Percentiles rank a stretch among this genome's conserved stretches.
Conservation (phyloP, 2,329 filamentous ascomycete genomes). For the Aspergillus neoniger region DNA sequence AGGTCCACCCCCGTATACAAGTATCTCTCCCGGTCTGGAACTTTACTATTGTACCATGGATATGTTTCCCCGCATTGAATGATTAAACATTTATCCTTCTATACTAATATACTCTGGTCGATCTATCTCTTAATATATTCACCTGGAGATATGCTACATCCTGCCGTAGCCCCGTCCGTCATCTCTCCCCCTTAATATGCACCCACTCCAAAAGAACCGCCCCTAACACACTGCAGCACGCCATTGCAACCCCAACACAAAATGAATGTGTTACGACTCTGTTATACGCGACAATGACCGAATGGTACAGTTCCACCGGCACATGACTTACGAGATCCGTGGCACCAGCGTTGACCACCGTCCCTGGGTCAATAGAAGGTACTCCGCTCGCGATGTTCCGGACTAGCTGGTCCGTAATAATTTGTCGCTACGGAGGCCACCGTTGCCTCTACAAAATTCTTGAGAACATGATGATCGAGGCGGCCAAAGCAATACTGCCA, state of each 20-base stretch:
- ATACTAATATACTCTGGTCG: no score
- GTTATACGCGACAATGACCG: background rate
- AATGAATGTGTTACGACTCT: background rate
- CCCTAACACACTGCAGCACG: background rate
- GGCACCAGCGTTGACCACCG: no score
- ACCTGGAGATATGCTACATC: no score
- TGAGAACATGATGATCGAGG: constrained; percentile 14
- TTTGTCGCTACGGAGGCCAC: constrained; percentile 19
- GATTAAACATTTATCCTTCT: no score
- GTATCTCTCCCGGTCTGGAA: no score
- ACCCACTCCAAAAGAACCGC: background rate
- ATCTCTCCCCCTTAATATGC: background rate
- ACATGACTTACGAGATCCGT: no score
- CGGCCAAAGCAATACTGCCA: constrained; percentile 11
- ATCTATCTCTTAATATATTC: no score
- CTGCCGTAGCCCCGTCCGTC: background rate
- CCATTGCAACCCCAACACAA: background rate
- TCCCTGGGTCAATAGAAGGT: background rate
- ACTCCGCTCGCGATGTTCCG: background rate
- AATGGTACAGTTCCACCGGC: no score
- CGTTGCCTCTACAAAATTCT: constrained; percentile 10
- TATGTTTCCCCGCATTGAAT: no score
- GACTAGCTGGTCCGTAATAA: constrained; percentile 17
- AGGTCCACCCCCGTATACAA: no score
- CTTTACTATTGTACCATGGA: no score